Evolutionary conservation across 2,329 filamentous ascomycete genomes (phyloP), one percentile per base, ranked within the genome.

Genomic region (Septoria petroselini): DNA sequence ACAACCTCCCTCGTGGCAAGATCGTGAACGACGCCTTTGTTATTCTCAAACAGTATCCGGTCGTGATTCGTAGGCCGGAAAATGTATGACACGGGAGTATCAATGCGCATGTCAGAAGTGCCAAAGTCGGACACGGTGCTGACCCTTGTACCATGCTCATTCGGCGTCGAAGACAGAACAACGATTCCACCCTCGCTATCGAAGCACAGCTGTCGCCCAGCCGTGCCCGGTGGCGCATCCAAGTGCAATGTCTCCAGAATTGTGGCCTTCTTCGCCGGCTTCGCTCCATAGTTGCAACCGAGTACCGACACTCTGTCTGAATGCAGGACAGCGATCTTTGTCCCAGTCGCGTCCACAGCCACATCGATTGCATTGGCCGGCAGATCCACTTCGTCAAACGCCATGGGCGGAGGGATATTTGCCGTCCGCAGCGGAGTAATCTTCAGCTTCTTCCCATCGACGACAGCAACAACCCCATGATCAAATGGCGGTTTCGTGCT

Each of bases 401-500:
- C 83, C 90, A 97, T 96, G 1, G 93, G 93, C 21, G 93, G 93
- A 18, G 93, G 93, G 2, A 96, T 78, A 62, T 93, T 95, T 9
- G 89, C 86, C 41, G 84, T 78, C 55, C 87, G 79, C 57, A 98
- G 78, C 0, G 93, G 89, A 0, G 93, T 97, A 38, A 97, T 69
- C 65, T 94, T 95, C 51, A 97, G 70, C 2, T 66, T 80, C 74
- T 74, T 79, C 12, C 93, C 93, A 68, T 97, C 93, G 34, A 96
- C 82, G 4, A 95, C 90, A 7, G 84, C 86, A 33, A 94, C 83
- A 12, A 55, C 52, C 2, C 60, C 60, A 12, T 52, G 18, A 39
- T 60, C 58, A 54, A 86, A 68, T 1, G 90, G 89, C 8, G 84
- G 78, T 2, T 73, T 71, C 18, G 84, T 80, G 8, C 87, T 84